phyloP scores from a whole-genome alignment of 306 rosid genomes.

The Geum urbanum region DNA sequence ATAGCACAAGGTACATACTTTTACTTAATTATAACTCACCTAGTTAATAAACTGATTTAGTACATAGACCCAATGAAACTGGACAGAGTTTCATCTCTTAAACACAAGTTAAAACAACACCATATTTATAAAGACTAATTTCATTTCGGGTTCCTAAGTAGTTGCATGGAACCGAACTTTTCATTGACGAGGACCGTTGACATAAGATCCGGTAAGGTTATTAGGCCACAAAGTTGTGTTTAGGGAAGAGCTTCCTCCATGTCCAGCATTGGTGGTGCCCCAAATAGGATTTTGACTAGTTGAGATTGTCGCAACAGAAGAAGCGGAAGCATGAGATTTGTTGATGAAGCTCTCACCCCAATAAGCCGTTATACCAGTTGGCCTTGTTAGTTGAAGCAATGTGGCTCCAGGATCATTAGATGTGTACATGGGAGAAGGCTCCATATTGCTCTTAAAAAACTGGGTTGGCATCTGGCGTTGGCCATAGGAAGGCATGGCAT shows the following conservation, averaged over 20 bases:
- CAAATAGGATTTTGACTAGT: conserved; percentile 29
- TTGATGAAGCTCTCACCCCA: conserved; percentile 37
- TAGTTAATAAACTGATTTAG: conserved; percentile 13
- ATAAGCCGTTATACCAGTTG: conserved; percentile 8
- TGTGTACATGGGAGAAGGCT: conserved; percentile 7
- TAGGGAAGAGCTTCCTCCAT: conserved; percentile 11
- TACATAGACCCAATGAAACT: conserved; percentile 9
- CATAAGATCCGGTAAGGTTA: conserved; percentile 28
- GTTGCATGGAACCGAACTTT: not conserved
- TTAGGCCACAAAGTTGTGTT: conserved; percentile 41
- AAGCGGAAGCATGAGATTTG: not conserved
- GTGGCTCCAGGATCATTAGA: conserved; percentile 12
- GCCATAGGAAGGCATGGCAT: conserved; percentile 22
- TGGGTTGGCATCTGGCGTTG: conserved; percentile 21
- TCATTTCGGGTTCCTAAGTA: not conserved
- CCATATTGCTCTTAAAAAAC: conserved; percentile 26
- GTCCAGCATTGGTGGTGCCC: conserved; percentile 24
- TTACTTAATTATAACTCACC: conserved; percentile 3
- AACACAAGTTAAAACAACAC: not conserved
- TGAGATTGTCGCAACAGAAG: conserved; percentile 3
- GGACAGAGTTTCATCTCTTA: not conserved
- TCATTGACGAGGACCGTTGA: conserved; percentile 32
- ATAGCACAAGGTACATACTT: conserved; percentile 15
- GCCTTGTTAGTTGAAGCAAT: conserved; percentile 23
- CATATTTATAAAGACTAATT: not conserved